Evolutionary conservation across 768 basidiomycete genomes (phyloP).

Genomic region (Tricholoma furcatifolium): DNA sequence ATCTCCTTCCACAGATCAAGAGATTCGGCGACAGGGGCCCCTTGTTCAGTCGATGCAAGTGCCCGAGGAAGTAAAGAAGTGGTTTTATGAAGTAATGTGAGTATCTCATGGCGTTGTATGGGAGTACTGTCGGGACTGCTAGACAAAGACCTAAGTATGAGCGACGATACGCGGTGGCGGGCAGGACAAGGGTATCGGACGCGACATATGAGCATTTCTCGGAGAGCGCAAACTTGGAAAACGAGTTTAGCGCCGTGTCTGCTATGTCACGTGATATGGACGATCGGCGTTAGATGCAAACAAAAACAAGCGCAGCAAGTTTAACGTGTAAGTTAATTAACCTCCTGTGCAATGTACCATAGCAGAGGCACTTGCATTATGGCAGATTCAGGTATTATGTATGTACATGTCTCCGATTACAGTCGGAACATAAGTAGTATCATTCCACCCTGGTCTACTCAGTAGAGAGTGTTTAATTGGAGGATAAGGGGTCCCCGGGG

Average conservation of each 20-base stretch:
- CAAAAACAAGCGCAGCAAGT: neutral
- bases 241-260: neutral
- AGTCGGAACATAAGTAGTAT: neutral
- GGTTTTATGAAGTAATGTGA: constrained; percentile 51
- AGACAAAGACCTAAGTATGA: constrained; percentile 1
- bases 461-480: neutral
- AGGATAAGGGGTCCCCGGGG: constrained; percentile 5
- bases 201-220: constrained; percentile 19
- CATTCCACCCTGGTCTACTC: neutral
- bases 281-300: neutral
- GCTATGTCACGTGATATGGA: neutral
- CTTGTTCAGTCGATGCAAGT: constrained; percentile 24
- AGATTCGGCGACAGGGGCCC: constrained; percentile 21
- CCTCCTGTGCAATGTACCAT: no score
- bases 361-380: no score
- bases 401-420: no score
- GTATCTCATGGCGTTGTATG: constrained; percentile 23
- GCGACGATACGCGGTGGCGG: neutral
- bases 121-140: neutral
- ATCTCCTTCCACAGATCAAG: constrained; percentile 47
- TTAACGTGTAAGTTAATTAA: no score
- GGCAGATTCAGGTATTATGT: no score
- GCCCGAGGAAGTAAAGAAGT: constrained; percentile 44
- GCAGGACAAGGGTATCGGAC: constrained; percentile 3
- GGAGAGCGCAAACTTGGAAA: neutral